These are phyloP conservation scores for Phycomyces blakesleeanus DNA, from an alignment of 192 early-diverging fungal species.

Conservation along the genomic window DNA sequence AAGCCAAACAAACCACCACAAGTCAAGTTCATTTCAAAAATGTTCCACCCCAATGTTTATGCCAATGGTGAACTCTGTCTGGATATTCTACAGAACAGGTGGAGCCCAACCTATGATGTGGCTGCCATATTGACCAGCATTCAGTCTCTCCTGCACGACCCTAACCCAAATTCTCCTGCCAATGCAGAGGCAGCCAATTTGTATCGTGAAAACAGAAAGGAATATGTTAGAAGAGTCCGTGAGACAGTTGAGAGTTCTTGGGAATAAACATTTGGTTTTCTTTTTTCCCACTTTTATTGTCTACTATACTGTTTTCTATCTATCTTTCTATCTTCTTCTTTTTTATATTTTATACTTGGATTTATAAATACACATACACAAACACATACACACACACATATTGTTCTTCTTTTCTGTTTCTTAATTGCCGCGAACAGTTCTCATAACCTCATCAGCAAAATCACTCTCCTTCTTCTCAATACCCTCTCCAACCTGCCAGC, in stretches of 20 bases:
- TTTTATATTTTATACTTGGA: neutral
- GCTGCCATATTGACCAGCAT: conserved; percentile 92
- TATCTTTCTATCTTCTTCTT: neutral
- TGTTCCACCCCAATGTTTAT: conserved; percentile 99
- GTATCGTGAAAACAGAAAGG: conserved; percentile 90
- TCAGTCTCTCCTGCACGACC: conserved; percentile 94
- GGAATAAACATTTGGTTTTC: conserved; percentile 43
- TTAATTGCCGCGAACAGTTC: conserved; percentile 29
- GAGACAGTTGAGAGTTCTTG: conserved; percentile 91
- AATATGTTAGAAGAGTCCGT: conserved; percentile 85
- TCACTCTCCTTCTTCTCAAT: conserved; percentile 71
- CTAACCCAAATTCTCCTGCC: conserved; percentile 94
- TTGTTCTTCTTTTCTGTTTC: neutral
- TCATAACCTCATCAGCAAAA: conserved; percentile 79
- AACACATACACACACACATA: too few species aligned
- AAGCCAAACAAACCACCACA: conserved; percentile 95
- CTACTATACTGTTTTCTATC: neutral
- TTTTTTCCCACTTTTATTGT: neutral
- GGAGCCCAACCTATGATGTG: conserved; percentile 96
- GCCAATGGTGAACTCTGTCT: conserved; percentile 96
- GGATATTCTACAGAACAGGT: conserved; percentile 97
- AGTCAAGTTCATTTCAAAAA: conserved; percentile 89
- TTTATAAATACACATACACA: neutral
- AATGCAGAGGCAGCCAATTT: conserved; percentile 95
- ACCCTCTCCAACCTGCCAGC: conserved; percentile 84